A percentile compares a stretch with the other conserved stretches of the same genome.
Evolutionary conservation across 768 basidiomycete species (phyloP).

Genomic region (Tylopilus balloui): DNA sequence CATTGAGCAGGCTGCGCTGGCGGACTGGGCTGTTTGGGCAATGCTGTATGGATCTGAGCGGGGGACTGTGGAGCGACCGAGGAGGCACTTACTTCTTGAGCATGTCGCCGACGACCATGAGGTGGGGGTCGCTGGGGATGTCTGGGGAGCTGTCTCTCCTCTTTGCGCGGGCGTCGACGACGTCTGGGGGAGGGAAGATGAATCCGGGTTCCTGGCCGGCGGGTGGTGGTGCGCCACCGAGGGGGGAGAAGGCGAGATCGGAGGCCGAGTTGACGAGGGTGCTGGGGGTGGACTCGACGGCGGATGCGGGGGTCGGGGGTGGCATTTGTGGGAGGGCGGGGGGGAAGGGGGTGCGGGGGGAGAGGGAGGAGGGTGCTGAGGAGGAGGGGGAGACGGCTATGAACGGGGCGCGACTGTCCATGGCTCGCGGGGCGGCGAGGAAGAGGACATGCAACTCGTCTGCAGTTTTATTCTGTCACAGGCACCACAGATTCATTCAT

Average conservation of each 20-base stretch:
- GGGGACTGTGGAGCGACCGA: not conserved
- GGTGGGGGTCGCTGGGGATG: conserved; percentile 40
- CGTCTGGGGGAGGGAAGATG: conserved; percentile 25
- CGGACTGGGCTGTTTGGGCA: conserved; percentile 55
- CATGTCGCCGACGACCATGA: conserved; percentile 48
- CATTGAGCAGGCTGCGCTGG: conserved; percentile 45
- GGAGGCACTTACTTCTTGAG: conserved; percentile 46
- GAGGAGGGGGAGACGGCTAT: conserved; percentile 37
- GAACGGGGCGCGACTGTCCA: conserved; percentile 1
- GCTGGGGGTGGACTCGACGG: conserved; percentile 15
- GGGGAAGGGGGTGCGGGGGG: conserved; percentile 19
- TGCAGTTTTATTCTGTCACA: conserved; percentile 37
- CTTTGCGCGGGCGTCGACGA: conserved; percentile 16
- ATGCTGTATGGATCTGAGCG: conserved; percentile 41
- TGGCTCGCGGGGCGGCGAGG: not conserved
- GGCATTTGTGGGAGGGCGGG: conserved; percentile 5
- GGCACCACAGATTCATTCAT: conserved; percentile 27
- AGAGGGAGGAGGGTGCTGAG: conserved; percentile 23
- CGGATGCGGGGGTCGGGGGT: conserved; percentile 11
- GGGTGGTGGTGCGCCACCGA: conserved; percentile 2
- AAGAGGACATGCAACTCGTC: conserved; percentile 23
- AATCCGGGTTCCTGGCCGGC: conserved; percentile 22
- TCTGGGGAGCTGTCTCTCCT: conserved; percentile 28
- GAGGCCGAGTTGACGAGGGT: conserved; percentile 19
- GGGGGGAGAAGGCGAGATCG: conserved; percentile 26